Evolutionary conservation across 2,329 filamentous ascomycete species (phyloP).

Genomic region (Drechslerella stenobrocha): DNA sequence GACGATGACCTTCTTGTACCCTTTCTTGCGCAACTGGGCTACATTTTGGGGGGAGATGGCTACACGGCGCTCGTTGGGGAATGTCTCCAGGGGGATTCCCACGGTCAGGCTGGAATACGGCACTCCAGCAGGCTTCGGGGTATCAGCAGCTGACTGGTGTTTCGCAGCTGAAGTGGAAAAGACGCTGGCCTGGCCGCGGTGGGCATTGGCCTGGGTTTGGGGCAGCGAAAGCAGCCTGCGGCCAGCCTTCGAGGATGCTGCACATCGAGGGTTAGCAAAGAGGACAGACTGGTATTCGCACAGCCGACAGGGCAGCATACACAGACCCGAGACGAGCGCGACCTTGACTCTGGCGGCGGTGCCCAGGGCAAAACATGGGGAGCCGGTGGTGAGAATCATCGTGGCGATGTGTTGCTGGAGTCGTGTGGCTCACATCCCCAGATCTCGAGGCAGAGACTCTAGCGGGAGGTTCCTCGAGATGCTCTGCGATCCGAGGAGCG

Average conservation of each 20-base stretch:
- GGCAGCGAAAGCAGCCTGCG: too few species aligned
- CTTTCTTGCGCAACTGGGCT: conserved; percentile 79
- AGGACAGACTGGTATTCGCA: background rate
- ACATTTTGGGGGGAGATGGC: conserved; percentile 85
- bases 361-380: conserved; percentile 24
- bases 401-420: conserved; percentile 31
- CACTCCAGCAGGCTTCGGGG: conserved; percentile 25
- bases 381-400: conserved; percentile 42
- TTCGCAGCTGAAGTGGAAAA: conserved; percentile 37
- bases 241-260: conserved; percentile 22
- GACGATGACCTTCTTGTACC: conserved; percentile 74
- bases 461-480: background rate
- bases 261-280: background rate
- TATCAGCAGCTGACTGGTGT: conserved; percentile 14
- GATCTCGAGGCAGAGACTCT: background rate
- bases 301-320: conserved; percentile 21
- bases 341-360: conserved; percentile 40
- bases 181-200: conserved; percentile 16
- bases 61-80: conserved; percentile 76
- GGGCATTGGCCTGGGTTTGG: conserved; percentile 16
- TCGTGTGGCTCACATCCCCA: conserved; percentile 34
- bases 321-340: conserved; percentile 30
- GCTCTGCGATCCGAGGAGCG: background rate
- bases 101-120: conserved; percentile 75
- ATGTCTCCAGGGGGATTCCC: conserved; percentile 78